Evolutionary conservation across 208 protist species (phyloP).

Genomic region (Acanthamoeba culbertsoni): DNA sequence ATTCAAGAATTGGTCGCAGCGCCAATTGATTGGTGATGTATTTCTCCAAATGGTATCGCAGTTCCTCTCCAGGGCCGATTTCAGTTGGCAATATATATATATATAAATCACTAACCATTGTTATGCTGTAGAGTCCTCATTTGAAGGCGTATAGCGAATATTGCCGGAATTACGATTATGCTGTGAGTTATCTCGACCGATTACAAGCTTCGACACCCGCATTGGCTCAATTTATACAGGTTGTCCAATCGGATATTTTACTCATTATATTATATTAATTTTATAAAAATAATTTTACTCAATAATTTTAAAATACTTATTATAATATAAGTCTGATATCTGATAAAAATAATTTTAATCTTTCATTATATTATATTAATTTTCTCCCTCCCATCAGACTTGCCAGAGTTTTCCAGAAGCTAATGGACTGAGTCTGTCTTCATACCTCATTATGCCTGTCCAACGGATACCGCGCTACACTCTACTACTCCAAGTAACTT

Average conservation of each 20-base stretch:
- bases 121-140: not conserved
- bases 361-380: no score
- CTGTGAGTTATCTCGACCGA: constrained; percentile 33
- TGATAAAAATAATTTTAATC: no score
- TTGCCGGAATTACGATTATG: constrained; percentile 33
- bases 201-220: constrained; percentile 23
- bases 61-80: not conserved
- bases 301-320: no score
- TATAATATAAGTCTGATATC: no score
- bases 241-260: no score
- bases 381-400: no score
- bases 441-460: constrained; percentile 41
- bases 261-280: no score
- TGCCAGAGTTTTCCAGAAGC: constrained; percentile 30
- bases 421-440: not conserved
- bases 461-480: constrained; percentile 33
- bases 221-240: not conserved
- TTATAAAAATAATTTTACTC: no score
- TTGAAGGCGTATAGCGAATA: constrained; percentile 50
- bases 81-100: no score
- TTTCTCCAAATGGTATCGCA: constrained; percentile 53
- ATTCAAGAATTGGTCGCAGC: not conserved
- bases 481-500: not conserved
- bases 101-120: no score
- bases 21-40: not conserved